Evolutionary conservation across 306 rosid species (phyloP).

Genomic region (Lathyrus oleraceus): DNA sequence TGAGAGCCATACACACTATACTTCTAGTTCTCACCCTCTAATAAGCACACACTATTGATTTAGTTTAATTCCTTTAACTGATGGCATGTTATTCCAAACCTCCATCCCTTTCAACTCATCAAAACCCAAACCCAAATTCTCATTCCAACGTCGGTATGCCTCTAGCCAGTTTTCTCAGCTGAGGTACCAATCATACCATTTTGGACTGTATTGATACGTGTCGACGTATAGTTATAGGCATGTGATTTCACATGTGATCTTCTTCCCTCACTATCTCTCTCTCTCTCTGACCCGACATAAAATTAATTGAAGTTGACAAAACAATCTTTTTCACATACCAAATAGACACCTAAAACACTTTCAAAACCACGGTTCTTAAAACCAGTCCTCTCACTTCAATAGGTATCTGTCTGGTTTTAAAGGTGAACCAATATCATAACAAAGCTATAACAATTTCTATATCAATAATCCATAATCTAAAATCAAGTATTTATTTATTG

Average conservation of each 20-base stretch:
- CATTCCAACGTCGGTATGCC: neutral
- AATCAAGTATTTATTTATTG: neutral
- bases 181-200: neutral
- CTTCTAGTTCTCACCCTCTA: too few relatives aligned
- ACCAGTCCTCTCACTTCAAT: neutral
- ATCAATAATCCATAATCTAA: neutral
- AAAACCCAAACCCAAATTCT: neutral
- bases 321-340: slow-evolving; percentile 30
- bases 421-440: neutral
- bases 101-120: neutral
- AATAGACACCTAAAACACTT: slow-evolving; percentile 33
- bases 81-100: neutral
- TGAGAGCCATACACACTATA: too few relatives aligned
- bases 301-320: slow-evolving; percentile 37
- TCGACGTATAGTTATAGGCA: neutral
- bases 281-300: neutral
- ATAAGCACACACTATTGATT: neutral
- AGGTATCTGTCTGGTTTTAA: neutral
- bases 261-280: neutral
- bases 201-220: neutral
- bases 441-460: neutral
- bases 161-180: neutral
- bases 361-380: slow-evolving; percentile 18
- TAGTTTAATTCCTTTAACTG: neutral
- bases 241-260: neutral